Evolutionary conservation across 179 eudicot species (phyloP), one percentile per base, ranked within the genome.

Genomic region (Heliamphora pulchella): DNA sequence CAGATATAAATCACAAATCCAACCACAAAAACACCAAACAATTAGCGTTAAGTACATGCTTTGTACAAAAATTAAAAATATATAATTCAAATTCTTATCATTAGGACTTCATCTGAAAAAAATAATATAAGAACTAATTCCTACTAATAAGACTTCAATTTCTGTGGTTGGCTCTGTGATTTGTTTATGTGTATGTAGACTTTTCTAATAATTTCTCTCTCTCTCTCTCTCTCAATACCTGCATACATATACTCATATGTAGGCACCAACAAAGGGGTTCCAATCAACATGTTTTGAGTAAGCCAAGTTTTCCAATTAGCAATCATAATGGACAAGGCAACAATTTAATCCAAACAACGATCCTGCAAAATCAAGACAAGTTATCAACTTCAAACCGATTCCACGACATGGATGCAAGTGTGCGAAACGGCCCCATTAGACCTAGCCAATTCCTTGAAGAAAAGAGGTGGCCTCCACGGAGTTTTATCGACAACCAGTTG

Each of bases 401-500:
- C 43, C 44, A 54, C 3, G 71, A 4, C 15, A 80, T n/a, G 68
- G 78, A 81, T 54, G n/a, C n/a, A 78, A 75, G 51, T 63, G 8
- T 22, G 58, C 61, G 73, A 66, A 80, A n/a, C 74, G n/a, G 77
- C 1, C 81, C 89, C 0, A 13, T 82, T 46, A 77, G 78, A 78
- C 80, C 82, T 41, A 83, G 75, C 79, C 87, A 80, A 13, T 84
- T 80, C 57, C 76, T 78, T 9, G 88, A 86, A 84, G 88, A 81
- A 69, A 85, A 84, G 74, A 86, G 83, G 74, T 87, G 88, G 87
- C 87, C 89, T 39, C 85, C 85, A 0, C 80, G 63, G 10, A 80
- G 82, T 69, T 54, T 58, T 1, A 8, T 57, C 22, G 82, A 66
- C 59, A 80, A 44, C 31, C 82, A 50, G 15, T 77, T 75, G 68